Base-by-base conservation (phyloP, 2,329 filamentous ascomycete genomes). In the Fusarium denticulatum region DNA sequence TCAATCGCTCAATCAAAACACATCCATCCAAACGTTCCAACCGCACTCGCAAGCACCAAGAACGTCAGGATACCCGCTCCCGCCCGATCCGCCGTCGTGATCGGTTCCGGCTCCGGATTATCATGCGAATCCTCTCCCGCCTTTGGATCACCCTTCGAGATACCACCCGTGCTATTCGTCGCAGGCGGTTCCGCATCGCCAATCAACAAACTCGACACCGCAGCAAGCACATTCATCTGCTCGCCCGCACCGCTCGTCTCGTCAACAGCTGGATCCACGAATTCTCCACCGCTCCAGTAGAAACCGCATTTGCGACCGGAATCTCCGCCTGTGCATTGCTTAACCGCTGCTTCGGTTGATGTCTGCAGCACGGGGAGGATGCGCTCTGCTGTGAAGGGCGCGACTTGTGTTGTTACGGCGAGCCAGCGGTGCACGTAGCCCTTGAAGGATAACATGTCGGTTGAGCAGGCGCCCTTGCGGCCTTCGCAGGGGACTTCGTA, bases 401-500 rank as follows among this genome's bases (percentile, higher is more conserved):
- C 91, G n/a, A 94, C 64, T 73, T 91, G 86, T 5, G 89, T 87
- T 3, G 88, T 86, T 28, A 87, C 85, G 8, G 88, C 85, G 74
- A 94, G 84, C 90, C 91, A 93, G 45, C 90, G 88, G 74, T 90
- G 86, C 24, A 93, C 84, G 65, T 91, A 91, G 43, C 91, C 92
- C 81, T 94, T 94, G 87, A 92, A 95, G 4, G 89, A 89, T 67
- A 89, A 82, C 85, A 94, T 93, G 76, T 96, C 94, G 53, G 88
- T 86, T 65, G 91, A 91, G 84, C 94, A 96, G 26, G 83, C 86
- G 28, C 78, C 82, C 6, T 86, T 82, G 34, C 79, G 76, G 39
- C 78, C 76, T 74, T 94, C 92, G 82, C 93, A 96, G 18, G 90
- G 85, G 6, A 89, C 82, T 80, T 96, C 93, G 63, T 84, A 89